Base-by-base conservation (phyloP, 192 early-diverging fungal genomes). In the Chytriomyces sp. region DNA sequence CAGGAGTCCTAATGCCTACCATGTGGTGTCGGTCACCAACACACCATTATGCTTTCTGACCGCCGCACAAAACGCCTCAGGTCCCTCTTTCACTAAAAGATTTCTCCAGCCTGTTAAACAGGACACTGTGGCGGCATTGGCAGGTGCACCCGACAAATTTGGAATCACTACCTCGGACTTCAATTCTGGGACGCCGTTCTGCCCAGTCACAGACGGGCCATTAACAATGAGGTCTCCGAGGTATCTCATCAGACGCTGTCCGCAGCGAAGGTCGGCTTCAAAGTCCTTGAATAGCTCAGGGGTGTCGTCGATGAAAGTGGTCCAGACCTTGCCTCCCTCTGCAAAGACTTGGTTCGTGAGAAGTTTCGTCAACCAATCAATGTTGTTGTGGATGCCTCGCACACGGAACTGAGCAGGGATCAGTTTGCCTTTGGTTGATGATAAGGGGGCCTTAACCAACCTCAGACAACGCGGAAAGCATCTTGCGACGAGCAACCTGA, bases 231-330 rank as follows among this genome's bases (percentile, higher is more conserved):
- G 73, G 74, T 98, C 94, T 54, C 91, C 96, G 10, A 98, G 84
- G 69, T 97, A 98, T 39, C 86, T 82, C 70, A 98, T 80, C 36
- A 98, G 75, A 80, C 93, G 92, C 49, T 93, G 91, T 22, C 93
- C 94, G 17, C 53, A 53, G 31, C 54, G 49, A 8, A 30, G 17
- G 17, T 63, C 59, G 75, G 84, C 84, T 67, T 87, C 88, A 70
- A 87, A 91, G n/a, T 88, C 78, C 53, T 88, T 80, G 77, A 98
- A 94, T 41, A 98, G 86, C 82, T 92, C 88, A 3, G 96, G 96
- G 1, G 95, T 93, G 79, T 97, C 96, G 77, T 98, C 96, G 74
- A 98, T 96, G 64, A 96, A 98, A 12, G 96, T 98, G 19, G 96
- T 98, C 96, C 96, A 98, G 75, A 93, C 88, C 34, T 44, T 26